Evolutionary conservation across 352 stramenopile genomes (phyloP), one percentile per base, ranked within the genome.

Genomic region (Globisporangium takayamanum): DNA sequence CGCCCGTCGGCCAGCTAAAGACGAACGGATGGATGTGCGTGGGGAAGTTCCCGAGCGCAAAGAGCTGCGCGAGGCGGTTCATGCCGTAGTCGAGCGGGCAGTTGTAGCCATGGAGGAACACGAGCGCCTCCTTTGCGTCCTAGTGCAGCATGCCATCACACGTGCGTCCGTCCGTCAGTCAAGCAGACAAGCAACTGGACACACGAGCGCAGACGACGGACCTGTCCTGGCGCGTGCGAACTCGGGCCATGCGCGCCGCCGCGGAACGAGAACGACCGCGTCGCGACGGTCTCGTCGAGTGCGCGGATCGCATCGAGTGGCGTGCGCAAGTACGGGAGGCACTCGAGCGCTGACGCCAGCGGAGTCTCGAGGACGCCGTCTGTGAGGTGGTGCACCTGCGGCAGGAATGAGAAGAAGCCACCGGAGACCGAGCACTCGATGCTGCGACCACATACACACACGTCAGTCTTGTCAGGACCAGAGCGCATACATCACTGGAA

Each of bases 51-150:
- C 78, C 80, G 7, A 87, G 69, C 0, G 80, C 68, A 11, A 90
- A 50, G 15, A 90, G 67, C 60, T 90, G 80, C 0, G 67, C 80
- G 1, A 87, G 61, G 2, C 76, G 69, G 22, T 77, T 77, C 54
- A 90, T 75, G 12, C 67, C 70, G 51, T 90, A 86, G 37, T 90
- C 67, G 25, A 90, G 62, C 33, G 80, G 78, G 47, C 76, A 87
- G 55, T 88, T 87, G 67, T 87, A 87, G 7, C 80, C 78, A 36
- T 88, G 80, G 14, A 90, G 68, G 14, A 90, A 48, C 4, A 90
- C 61, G 16, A 90, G 53, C 7, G 80, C 80, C 52, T 88, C 80
- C 57, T 82, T 82, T 4, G 12, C 50, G 0, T 51, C 41, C 50
- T 57, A 20, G 14, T 5, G 8, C 41, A 53, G 2, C 18, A 10